Evolutionary conservation across 2,329 filamentous ascomycete genomes (phyloP), one percentile per base, ranked within the genome.

Genomic region (Tothia fuscella): DNA sequence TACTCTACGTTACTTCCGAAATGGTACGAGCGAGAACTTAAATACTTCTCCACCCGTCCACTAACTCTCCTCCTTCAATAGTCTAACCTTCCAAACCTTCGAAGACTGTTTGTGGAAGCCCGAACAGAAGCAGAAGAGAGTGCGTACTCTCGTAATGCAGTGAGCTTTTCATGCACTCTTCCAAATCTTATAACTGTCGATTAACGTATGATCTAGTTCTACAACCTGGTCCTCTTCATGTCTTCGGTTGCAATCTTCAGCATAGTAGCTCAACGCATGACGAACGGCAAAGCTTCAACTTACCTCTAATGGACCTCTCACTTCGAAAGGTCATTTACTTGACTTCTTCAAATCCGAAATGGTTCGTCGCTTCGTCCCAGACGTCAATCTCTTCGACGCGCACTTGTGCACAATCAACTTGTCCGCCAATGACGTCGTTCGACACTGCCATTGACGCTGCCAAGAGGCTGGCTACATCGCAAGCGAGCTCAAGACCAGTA

Each of bases 161-260:
- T 95, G 66, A 56, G 82, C 24, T 39, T 2, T 38, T n/a, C 17
- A 29, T 21, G 5, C 2, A 4, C 26, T 9, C 37, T 13, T 32
- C 3, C 16, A 10, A 34, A 31, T 2, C 13, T 13, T 7, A 10
- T 26, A n/a, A 25, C 5, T 16, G n/a, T 20, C 36, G 20, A 5
- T 39, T 43, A 35, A 36, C 30, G 38, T 38, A 14, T 10, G 17
- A 17, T 43, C 6, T 53, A 94, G 91, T 98, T 98, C 61, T 98
- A 98, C 65, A 96, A 98, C 55, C 77, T 93, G 1, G 87, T 95
- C 1, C 69, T 96, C 2, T 98, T 96, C 66, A 89, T 98, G 71
- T 91, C 88, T 19, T 95, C 91, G 0, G 83, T 98, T 19, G 87
- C 89, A 6, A 78, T 94, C 46, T 95, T 96, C 66, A 93, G 89